phyloP scores from a whole-genome alignment of 805 yeast genomes.

The Cyberlindnera maritima region DNA sequence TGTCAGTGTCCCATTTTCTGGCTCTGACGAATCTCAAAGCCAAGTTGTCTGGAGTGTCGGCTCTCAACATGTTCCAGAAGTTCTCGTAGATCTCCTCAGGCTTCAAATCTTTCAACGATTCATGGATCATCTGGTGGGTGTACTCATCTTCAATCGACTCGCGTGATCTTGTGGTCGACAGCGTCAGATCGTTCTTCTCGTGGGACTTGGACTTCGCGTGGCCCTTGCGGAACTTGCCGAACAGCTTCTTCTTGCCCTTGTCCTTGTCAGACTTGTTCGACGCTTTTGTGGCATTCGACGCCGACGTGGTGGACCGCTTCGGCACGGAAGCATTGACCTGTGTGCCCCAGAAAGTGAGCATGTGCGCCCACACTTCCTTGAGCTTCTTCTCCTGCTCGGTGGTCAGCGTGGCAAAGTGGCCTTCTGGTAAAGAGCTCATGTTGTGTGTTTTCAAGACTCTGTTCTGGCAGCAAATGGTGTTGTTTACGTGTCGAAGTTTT shows the following conservation, averaged over 20 bases:
- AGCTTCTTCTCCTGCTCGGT: constrained; percentile 58
- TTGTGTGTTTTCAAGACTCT: neutral
- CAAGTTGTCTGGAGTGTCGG: constrained; percentile 80
- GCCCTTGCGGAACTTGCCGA: constrained; percentile 24
- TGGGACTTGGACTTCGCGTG: constrained; percentile 10
- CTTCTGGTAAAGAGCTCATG: constrained; percentile 23
- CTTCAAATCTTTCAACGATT: constrained; percentile 48
- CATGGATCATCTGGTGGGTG: constrained; percentile 41
- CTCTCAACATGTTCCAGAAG: constrained; percentile 61
- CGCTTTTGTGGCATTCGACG: constrained; percentile 7
- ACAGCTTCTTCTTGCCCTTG: constrained; percentile 27
- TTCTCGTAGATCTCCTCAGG: constrained; percentile 48
- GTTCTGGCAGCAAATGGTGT: too few relatives aligned
- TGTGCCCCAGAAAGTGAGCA: constrained; percentile 57
- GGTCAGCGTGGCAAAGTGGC: constrained; percentile 45
- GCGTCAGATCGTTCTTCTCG: constrained; percentile 18
- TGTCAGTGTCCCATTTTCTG: constrained; percentile 77
- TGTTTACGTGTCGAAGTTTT: neutral
- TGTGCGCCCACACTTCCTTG: constrained; percentile 70
- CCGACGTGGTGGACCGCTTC: constrained; percentile 12
- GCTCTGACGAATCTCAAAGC: constrained; percentile 79
- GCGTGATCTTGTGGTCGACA: constrained; percentile 27
- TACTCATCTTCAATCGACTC: constrained; percentile 31
- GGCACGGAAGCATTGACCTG: constrained; percentile 28
- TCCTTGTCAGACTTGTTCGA: constrained; percentile 4